Percentiles rank a stretch among this genome's conserved stretches.
These are phyloP conservation scores for Candida labiduridarum DNA, from an alignment of 1,139 yeast species.

Conservation along the genomic window DNA sequence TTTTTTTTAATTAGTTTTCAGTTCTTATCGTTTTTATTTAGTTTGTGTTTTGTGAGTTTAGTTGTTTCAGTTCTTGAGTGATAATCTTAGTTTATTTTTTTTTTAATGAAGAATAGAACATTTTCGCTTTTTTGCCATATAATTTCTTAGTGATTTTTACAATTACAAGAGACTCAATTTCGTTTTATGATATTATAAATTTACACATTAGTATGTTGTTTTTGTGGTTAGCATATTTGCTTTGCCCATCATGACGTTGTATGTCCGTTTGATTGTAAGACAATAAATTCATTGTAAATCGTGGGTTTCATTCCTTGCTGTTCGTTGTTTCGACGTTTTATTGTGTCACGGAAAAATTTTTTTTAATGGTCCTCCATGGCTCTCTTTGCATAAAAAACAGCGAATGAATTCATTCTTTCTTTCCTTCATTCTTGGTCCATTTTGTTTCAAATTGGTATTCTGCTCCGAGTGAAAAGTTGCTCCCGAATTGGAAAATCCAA, in stretches of 20 bases:
- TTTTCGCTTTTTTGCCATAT: background rate
- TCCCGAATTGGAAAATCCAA: no score
- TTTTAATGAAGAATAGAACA: no score
- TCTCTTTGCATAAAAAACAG: background rate
- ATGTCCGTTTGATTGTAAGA: background rate
- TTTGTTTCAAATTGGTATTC: background rate
- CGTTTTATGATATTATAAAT: no score
- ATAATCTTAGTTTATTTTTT: background rate
- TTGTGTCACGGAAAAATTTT: background rate
- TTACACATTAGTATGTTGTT: no score
- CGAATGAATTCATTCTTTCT: no score
- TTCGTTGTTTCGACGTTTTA: background rate
- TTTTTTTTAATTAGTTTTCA: no score
- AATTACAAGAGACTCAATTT: no score
- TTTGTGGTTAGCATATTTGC: no score
- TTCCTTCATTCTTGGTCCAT: no score
- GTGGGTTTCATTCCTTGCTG: background rate
- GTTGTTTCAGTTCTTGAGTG: background rate
- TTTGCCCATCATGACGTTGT: background rate
- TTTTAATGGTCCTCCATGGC: background rate
- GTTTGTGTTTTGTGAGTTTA: background rate
- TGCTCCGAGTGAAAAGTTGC: no score
- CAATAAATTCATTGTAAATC: conserved; percentile 3
- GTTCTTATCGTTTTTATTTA: background rate
- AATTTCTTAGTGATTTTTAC: no score